A percentile compares a stretch with the other conserved stretches of the same genome.
Evolutionary conservation across 2,329 filamentous ascomycete genomes (phyloP).

Genomic region (Talaromyces sp.): DNA sequence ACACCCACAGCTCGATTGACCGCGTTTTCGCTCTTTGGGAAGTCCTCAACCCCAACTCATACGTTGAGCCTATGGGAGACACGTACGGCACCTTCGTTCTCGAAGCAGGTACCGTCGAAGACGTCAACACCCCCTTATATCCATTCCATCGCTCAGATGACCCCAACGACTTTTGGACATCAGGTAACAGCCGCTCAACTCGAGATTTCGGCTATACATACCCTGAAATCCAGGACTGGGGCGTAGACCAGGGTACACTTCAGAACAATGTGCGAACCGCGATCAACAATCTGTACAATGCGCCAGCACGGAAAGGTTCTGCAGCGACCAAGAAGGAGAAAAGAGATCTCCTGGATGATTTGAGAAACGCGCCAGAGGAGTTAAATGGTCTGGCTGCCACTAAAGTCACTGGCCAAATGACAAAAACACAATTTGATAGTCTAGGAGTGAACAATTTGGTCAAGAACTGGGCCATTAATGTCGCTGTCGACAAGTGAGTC

Average conservation of each 20-base stretch:
- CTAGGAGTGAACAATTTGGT: slow-evolving; percentile 30
- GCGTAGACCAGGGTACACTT: slow-evolving; percentile 34
- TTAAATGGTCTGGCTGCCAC: not conserved
- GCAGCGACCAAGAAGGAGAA: not conserved
- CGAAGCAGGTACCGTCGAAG: slow-evolving; percentile 52
- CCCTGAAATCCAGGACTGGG: slow-evolving; percentile 56
- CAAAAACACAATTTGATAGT: slow-evolving; percentile 18
- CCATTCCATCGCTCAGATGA: slow-evolving; percentile 60
- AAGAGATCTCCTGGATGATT: not conserved
- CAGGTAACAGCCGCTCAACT: slow-evolving; percentile 58
- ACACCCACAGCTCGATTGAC: slow-evolving; percentile 59
- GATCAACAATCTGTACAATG: slow-evolving; percentile 62
- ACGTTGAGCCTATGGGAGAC: slow-evolving; percentile 57
- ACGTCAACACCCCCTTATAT: slow-evolving; percentile 57
- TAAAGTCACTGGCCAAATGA: slow-evolving; percentile 17
- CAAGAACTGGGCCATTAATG: slow-evolving; percentile 64
- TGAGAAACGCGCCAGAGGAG: not conserved
- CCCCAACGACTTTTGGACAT: slow-evolving; percentile 62
- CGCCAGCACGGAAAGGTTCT: not conserved
- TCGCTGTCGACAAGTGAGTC: slow-evolving; percentile 47
- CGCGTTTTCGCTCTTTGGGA: slow-evolving; percentile 76
- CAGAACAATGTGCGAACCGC: slow-evolving; percentile 44
- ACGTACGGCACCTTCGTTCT: slow-evolving; percentile 61
- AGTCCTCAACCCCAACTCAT: slow-evolving; percentile 64
- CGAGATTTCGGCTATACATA: slow-evolving; percentile 71